Evolutionary conservation across 2,329 filamentous ascomycete genomes (phyloP).

Genomic region (Aspergillus pseudonomiae): DNA sequence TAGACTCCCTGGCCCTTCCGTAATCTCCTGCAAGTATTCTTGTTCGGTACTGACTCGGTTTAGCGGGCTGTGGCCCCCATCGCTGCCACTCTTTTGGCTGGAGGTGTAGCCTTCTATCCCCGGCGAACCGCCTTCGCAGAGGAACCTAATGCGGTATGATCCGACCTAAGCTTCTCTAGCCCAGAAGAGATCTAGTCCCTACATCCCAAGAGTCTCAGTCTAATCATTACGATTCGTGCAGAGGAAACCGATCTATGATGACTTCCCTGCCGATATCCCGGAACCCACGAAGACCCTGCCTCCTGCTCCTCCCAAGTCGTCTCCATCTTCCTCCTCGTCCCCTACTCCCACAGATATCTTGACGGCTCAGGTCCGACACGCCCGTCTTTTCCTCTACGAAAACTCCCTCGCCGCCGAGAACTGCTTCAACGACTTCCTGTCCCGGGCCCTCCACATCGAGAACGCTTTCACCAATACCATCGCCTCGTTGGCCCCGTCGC

Average conservation of each 20-base stretch:
- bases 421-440: slow-evolving; percentile 79
- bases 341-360: slow-evolving; percentile 90
- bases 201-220: not conserved
- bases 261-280: slow-evolving; percentile 37
- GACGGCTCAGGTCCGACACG: slow-evolving; percentile 77
- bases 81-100: slow-evolving; percentile 44
- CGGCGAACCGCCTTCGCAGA: slow-evolving; percentile 48
- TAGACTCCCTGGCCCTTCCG: slow-evolving; percentile 23
- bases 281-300: slow-evolving; percentile 28
- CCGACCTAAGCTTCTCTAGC: not conserved
- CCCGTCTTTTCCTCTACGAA: slow-evolving; percentile 77
- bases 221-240: slow-evolving; percentile 16
- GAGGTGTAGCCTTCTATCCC: slow-evolving; percentile 44
- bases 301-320: slow-evolving; percentile 23
- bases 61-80: slow-evolving; percentile 45
- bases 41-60: slow-evolving; percentile 28
- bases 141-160: slow-evolving; percentile 41
- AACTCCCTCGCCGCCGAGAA: slow-evolving; percentile 77
- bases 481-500: slow-evolving; percentile 82
- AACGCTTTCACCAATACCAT: slow-evolving; percentile 87
- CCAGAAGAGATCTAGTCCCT: not conserved
- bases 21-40: slow-evolving; percentile 14
- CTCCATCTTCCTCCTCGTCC: slow-evolving; percentile 34
- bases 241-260: slow-evolving; percentile 51
- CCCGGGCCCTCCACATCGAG: slow-evolving; percentile 81